Conservation (phyloP, 2,329 filamentous ascomycete genomes). For the Capronia epimyces region DNA sequence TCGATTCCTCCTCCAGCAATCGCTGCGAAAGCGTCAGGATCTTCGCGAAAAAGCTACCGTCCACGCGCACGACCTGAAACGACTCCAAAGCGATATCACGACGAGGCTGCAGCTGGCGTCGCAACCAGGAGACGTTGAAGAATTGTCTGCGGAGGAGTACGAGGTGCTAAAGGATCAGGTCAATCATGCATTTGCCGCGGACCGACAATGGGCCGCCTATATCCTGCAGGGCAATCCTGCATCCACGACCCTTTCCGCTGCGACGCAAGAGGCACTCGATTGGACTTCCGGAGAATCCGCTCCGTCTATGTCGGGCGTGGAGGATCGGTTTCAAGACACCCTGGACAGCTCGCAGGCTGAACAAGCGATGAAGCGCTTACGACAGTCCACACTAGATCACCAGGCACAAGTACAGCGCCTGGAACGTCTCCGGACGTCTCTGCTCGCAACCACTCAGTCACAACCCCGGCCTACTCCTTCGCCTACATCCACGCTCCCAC, state of each 20-base stretch:
- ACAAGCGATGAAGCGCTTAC: constrained; percentile 6
- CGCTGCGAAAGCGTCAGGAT: constrained; percentile 15
- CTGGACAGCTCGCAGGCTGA: not conserved
- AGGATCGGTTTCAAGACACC: not conserved
- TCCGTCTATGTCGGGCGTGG: not conserved
- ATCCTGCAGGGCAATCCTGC: constrained; percentile 10
- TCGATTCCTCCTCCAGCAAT: constrained; percentile 55
- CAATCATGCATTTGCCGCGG: constrained; percentile 10
- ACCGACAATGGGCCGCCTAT: constrained; percentile 15
- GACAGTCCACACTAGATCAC: constrained; percentile 1
- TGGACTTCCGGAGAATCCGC: not conserved
- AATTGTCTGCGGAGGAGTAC: not conserved
- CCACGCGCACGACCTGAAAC: not conserved
- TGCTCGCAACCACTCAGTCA: not conserved
- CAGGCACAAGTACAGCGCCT: constrained; percentile 1
- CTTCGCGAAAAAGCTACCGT: constrained; percentile 3
- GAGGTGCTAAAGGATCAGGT: constrained; percentile 8
- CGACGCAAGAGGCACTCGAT: not conserved
- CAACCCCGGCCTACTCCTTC: not conserved
- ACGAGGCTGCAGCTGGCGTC: not conserved
- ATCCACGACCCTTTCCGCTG: not conserved
- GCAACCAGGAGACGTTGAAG: not conserved
- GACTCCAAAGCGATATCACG: not conserved
- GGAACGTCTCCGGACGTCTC: constrained; percentile 4
- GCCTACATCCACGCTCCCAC: not conserved